These are phyloP conservation scores for Solanum neorickii DNA, from an alignment of 257 asterid species.

Conservation along the genomic window DNA sequence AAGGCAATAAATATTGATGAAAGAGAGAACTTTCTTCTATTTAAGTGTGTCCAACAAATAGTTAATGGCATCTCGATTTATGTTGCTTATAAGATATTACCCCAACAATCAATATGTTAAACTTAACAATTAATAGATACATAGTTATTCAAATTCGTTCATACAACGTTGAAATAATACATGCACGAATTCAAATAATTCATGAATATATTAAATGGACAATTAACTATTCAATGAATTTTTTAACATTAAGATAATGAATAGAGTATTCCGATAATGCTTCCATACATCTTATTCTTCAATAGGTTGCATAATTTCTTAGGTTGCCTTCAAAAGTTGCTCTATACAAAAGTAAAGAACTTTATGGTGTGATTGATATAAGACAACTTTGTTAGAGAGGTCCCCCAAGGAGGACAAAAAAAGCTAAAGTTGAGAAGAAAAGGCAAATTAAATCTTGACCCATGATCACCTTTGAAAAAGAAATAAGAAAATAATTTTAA, in stretches of 20 bases:
- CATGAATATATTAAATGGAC: too few species aligned
- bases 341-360: background rate
- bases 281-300: background rate
- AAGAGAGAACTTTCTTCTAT: background rate
- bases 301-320: background rate
- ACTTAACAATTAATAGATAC: too few species aligned
- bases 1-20: background rate
- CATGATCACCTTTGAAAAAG: conserved; percentile 5
- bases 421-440: background rate
- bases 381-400: conserved; percentile 9
- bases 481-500: background rate
- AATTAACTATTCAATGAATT: too few species aligned
- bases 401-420: background rate
- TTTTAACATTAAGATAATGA: too few species aligned
- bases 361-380: background rate
- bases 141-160: background rate
- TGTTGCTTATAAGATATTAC: background rate
- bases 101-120: background rate
- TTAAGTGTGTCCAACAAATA: too few species aligned
- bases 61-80: background rate
- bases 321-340: background rate
- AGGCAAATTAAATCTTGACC: conserved; percentile 7
- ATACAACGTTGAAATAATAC: background rate
- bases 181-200: too few species aligned
- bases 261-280: background rate